Percentiles rank a stretch among this genome's conserved stretches.
phyloP scores from a whole-genome alignment of 805 yeast genomes.

The Candida silvicultrix region DNA sequence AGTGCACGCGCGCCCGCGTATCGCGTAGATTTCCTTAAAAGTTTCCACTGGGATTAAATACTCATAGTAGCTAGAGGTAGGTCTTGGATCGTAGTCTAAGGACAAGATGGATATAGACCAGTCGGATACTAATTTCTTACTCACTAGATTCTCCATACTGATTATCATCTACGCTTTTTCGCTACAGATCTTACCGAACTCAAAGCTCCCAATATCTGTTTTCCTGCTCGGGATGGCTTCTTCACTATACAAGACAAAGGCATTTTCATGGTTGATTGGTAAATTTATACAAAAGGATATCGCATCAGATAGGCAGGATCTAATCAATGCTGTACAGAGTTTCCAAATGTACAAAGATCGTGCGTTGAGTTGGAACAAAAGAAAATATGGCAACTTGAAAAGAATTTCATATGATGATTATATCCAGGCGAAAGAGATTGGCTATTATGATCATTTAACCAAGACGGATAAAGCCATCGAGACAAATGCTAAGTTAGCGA shows the following conservation, averaged over 20 bases:
- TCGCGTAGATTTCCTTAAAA: too few species aligned
- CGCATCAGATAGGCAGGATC: slow-evolving; percentile 16
- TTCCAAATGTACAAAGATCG: slow-evolving; percentile 36
- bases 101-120: background rate
- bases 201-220: slow-evolving; percentile 18
- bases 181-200: slow-evolving; percentile 16
- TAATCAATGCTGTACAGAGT: slow-evolving; percentile 37
- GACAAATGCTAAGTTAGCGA: slow-evolving; percentile 42
- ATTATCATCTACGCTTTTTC: slow-evolving; percentile 23
- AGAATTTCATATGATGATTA: slow-evolving; percentile 53
- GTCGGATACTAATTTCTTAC: slow-evolving; percentile 8
- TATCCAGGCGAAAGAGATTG: slow-evolving; percentile 41
- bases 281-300: slow-evolving; percentile 17
- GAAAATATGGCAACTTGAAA: slow-evolving; percentile 36
- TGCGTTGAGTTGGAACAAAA: slow-evolving; percentile 37
- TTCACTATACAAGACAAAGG: slow-evolving; percentile 15
- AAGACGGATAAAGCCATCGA: slow-evolving; percentile 40
- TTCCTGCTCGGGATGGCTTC: slow-evolving; percentile 26
- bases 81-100: background rate
- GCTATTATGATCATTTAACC: slow-evolving; percentile 48
- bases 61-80: background rate
- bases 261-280: slow-evolving; percentile 18
- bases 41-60: background rate
- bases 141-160: slow-evolving; percentile 23
- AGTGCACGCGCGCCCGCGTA: too few species aligned